Base-by-base conservation (phyloP, 495 filamentous ascomycete genomes). In the Zalerion maritima region DNA sequence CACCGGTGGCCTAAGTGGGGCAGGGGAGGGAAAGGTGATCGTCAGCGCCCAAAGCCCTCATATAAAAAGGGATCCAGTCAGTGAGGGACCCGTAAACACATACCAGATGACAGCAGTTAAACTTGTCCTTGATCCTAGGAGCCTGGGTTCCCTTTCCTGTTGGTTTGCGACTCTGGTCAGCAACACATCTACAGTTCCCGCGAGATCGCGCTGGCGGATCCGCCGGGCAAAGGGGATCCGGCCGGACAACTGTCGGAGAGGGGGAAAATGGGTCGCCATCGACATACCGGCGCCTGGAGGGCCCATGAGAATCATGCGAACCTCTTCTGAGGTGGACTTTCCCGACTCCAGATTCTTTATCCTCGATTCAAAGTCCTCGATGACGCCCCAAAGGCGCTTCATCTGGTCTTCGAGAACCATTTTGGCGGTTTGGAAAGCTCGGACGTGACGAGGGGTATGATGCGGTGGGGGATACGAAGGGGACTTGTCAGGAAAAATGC, bases 101-200 rank as follows among this genome's bases (percentile, higher is more conserved):
- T 72, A 94, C 87, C 62, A 99, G 65, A 62, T 99, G 89, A 57
- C 89, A 99, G 58, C 78, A 80, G 46, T 77, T 81, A 67, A 79
- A 99, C 67, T 80, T 91, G 41, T 96, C 89, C 67, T 93, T 92
- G 55, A 99, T 86, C 60, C 76, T 84, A 29, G 89, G 89, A 16
- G 91, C 91, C 54, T 99, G 89, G 26, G 89, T 99, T 57, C 89
- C 89, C 75, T 99, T 99, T 65, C 89, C 89, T 97, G 45, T 40
- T n/a, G 46, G 22, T 14, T 10, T 37, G 18, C 45, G 37, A 43
- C 29, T 39, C 34, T 40, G 14, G 26, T 39, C 10, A 39, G 36
- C 24, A 30, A n/a, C 2, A 7, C n/a, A 6, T n/a, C 8, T 14
- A n/a, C 39, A 52, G 36, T 41, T 29, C 33, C 26, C 29, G 29